Base-by-base conservation (phyloP, 2,329 filamentous ascomycete species). In the Monilinia polystroma region DNA sequence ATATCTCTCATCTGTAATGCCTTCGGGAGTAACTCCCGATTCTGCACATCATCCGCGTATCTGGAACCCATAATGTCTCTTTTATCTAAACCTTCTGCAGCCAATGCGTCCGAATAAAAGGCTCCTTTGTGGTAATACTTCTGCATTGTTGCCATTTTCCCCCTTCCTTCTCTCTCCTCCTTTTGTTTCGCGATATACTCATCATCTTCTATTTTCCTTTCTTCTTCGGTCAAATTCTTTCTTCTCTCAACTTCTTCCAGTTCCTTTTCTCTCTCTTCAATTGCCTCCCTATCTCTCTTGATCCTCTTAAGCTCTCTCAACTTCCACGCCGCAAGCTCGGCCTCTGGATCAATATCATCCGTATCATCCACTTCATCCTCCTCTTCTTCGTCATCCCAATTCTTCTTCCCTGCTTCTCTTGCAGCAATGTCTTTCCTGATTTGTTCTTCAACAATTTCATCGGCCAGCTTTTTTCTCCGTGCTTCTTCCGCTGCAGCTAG, bases 61-160 rank as follows among this genome's bases (percentile, higher is more conserved):
- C 86, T 82, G 2, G 89, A 86, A 18, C 93, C 93, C 87, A 96
- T 96, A 71, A 97, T 83, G 75, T 97, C 91, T 57, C 95, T 84
- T 75, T 89, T 85, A 70, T 91, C 88, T 56, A 97, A 81, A 0
- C 92, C 91, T 70, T 91, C 87, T 20, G 87, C 87, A 72, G 88
- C 87, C 63, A 88, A 84, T 73, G 96, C 91, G 63, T 93, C 92
- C 72, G 90, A 90, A 81, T 92, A 98, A 81, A 98, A 99, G 20
- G 95, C 95, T 59, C 95, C 95, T 80, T 93, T 94, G 83, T 99
- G 95, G 79, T 92, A 93, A 80, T 98, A 99, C 76, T 93, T 93
- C 76, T 97, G 93, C 90, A 98, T 92, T 77, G 88, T 97, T 2
- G 85, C 85, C 83, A 95, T 92, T 79, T 94, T 90, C 64, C 92